Percentiles rank a stretch among this genome's conserved stretches.
Conservation (phyloP, 2,329 filamentous ascomycete genomes). For the Aspergillus ibericus region DNA sequence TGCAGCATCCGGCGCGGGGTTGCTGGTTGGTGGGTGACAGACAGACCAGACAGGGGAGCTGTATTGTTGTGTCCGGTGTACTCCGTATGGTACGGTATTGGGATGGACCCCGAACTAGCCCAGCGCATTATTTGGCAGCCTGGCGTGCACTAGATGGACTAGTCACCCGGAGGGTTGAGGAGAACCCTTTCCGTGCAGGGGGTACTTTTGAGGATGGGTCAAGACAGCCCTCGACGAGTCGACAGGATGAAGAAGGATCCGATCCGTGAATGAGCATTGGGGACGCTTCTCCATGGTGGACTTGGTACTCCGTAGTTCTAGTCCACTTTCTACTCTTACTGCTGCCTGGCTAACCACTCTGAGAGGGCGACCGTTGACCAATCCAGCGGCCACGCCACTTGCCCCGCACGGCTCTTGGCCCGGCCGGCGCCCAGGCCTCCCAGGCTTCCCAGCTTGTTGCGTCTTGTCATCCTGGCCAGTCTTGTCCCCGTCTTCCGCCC, state of each 20-base stretch:
- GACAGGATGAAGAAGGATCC: no score
- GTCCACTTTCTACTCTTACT: no score
- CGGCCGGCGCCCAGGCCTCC: slow-evolving; percentile 16
- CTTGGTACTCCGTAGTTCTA: no score
- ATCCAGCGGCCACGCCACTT: slow-evolving; percentile 5
- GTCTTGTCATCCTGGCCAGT: slow-evolving; percentile 26
- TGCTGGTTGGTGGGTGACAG: background rate
- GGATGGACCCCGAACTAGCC: background rate
- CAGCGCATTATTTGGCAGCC: background rate
- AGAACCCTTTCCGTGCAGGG: background rate
- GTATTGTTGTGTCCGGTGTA: background rate
- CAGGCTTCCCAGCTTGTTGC: background rate
- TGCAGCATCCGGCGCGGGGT: background rate
- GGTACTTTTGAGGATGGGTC: background rate
- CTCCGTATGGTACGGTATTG: background rate
- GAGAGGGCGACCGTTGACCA: background rate
- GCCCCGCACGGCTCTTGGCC: slow-evolving; percentile 35
- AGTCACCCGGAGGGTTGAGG: background rate
- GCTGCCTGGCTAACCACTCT: no score
- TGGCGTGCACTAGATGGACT: background rate
- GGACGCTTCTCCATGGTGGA: no score
- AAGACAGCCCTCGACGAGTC: no score
- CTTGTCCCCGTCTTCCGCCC: slow-evolving; percentile 33
- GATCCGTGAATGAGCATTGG: no score
- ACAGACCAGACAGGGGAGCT: background rate